Percentiles rank a stretch among this genome's conserved stretches.
These are phyloP conservation scores for Suillus placidus DNA, from an alignment of 768 basidiomycete genomes.

Conservation along the genomic window DNA sequence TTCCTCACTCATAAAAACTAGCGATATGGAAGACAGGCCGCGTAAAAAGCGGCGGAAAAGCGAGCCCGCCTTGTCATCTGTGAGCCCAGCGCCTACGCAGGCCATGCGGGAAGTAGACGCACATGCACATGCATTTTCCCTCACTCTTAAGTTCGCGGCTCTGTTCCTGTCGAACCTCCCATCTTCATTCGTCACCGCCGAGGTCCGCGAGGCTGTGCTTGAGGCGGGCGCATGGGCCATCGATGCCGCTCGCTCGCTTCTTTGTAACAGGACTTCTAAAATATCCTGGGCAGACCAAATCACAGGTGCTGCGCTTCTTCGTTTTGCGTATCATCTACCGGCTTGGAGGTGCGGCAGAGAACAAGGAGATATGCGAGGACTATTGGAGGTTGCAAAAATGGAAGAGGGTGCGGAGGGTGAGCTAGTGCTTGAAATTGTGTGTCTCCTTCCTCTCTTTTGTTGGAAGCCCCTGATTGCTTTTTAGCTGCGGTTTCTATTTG, in stretches of 20 bases:
- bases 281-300: slow-evolving; percentile 41
- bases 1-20: slow-evolving; percentile 8
- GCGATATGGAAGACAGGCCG: slow-evolving; percentile 30
- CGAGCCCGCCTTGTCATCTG: slow-evolving; percentile 12
- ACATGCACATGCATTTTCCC: slow-evolving; percentile 28
- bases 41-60: slow-evolving; percentile 41
- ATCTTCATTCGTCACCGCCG: slow-evolving; percentile 41
- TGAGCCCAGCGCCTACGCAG: slow-evolving; percentile 12
- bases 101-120: neutral
- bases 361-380: neutral
- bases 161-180: slow-evolving; percentile 54
- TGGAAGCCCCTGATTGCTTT: neutral
- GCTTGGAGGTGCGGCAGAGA: neutral
- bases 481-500: slow-evolving; percentile 7
- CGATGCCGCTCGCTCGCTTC: neutral
- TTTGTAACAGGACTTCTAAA: slow-evolving; percentile 5
- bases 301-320: slow-evolving; percentile 41
- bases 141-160: slow-evolving; percentile 44
- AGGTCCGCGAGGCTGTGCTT: slow-evolving; percentile 31
- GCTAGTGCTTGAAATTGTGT: slow-evolving; percentile 52
- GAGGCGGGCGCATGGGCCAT: slow-evolving; percentile 29
- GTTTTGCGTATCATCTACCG: slow-evolving; percentile 46
- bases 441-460: slow-evolving; percentile 21
- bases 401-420: slow-evolving; percentile 31
- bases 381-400: slow-evolving; percentile 32